Evolutionary conservation across 1,284 basidiomycete species (phyloP).

Genomic region (Ceraceosorus bombacis): DNA sequence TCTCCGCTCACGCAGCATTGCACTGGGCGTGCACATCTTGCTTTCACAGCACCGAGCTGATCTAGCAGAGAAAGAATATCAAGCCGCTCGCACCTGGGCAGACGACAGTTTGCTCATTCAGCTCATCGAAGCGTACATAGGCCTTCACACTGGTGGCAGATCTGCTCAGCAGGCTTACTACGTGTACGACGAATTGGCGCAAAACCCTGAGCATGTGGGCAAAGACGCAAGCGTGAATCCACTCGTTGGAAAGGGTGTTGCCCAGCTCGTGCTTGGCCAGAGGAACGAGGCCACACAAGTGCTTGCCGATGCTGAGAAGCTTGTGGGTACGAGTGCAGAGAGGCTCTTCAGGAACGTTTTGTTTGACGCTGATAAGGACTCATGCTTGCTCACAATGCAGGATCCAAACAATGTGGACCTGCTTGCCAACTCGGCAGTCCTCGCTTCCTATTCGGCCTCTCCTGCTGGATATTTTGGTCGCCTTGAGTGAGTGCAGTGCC

Average conservation of each 20-base stretch:
- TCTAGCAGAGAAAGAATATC: constrained; percentile 41
- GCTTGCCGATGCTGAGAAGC: constrained; percentile 25
- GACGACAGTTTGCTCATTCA: constrained; percentile 46
- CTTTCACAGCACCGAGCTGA: constrained; percentile 42
- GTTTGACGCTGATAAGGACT: not conserved
- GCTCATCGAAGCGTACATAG: constrained; percentile 46
- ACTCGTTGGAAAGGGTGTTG: constrained; percentile 39
- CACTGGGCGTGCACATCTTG: constrained; percentile 45
- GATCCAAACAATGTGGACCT: constrained; percentile 20
- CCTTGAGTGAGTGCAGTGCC: too few relatives aligned
- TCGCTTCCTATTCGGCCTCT: constrained; percentile 8
- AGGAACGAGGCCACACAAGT: constrained; percentile 18
- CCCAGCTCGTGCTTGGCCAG: constrained; percentile 30
- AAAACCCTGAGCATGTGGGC: constrained; percentile 25
- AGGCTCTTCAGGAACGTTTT: not conserved
- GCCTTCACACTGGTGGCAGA: constrained; percentile 36
- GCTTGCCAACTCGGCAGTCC: constrained; percentile 23
- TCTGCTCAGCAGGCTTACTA: constrained; percentile 47
- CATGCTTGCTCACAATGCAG: not conserved
- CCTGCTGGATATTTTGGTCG: too few relatives aligned
- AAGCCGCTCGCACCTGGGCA: constrained; percentile 38
- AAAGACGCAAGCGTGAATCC: constrained; percentile 23
- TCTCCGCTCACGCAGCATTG: constrained; percentile 15
- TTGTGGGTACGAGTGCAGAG: constrained; percentile 8
- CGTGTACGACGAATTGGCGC: constrained; percentile 47